phyloP scores from a whole-genome alignment of 495 filamentous ascomycete genomes.

The Hyaloscypha finlandica region DNA sequence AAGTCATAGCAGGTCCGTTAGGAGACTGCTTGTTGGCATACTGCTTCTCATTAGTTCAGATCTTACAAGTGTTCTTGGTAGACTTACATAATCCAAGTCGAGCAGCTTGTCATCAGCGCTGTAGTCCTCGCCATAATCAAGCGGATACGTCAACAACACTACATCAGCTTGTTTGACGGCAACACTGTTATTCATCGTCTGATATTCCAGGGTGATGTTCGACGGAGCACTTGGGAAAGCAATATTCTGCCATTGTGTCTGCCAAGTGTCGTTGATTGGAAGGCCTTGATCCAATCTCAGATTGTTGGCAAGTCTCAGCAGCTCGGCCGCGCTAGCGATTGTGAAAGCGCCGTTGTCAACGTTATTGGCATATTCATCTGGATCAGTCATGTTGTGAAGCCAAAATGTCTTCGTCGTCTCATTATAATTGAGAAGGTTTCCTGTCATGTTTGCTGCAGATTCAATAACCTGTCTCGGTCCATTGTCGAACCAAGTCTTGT shows the following conservation, averaged over 20 bases:
- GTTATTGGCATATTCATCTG: conserved; percentile 54
- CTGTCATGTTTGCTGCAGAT: conserved; percentile 47
- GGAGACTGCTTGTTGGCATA: conserved; percentile 59
- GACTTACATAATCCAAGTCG: conserved; percentile 51
- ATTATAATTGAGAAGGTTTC: conserved; percentile 45
- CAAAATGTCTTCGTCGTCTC: conserved; percentile 45
- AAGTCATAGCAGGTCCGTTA: conserved; percentile 64
- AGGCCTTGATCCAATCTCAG: conserved; percentile 23
- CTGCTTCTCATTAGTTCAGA: conserved; percentile 21
- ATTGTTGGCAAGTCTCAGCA: conserved; percentile 24
- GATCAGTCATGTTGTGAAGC: conserved; percentile 74
- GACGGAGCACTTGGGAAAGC: conserved; percentile 38
- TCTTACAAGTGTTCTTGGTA: neutral
- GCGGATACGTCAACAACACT: conserved; percentile 55
- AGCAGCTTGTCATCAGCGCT: conserved; percentile 49
- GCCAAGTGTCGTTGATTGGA: conserved; percentile 42
- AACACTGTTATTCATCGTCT: conserved; percentile 56
- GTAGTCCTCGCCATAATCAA: conserved; percentile 57
- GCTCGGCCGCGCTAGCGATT: conserved; percentile 47
- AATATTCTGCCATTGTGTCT: conserved; percentile 36
- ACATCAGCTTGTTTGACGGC: conserved; percentile 63
- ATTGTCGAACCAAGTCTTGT: conserved; percentile 46
- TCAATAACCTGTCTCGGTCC: conserved; percentile 51
- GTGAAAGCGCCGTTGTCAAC: conserved; percentile 74
- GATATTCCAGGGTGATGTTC: conserved; percentile 71